Percentiles rank a stretch among this genome's conserved stretches.
Conservation (phyloP, 352 stramenopile genomes). For the Phytophthora tubulina region DNA sequence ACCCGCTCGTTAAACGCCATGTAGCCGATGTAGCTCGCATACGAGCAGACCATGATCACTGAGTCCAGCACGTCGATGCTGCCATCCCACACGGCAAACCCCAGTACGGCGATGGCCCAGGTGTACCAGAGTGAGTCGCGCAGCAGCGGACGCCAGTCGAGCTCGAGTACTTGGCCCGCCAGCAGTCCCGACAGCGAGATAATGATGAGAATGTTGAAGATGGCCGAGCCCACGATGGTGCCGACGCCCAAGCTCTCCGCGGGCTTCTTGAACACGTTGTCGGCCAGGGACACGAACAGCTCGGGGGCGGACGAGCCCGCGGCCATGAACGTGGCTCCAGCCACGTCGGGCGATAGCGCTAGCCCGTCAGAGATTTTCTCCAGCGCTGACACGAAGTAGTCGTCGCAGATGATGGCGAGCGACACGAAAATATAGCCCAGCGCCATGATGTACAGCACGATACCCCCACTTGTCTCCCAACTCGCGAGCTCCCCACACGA, state of each 20-base stretch:
- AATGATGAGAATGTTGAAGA: slow-evolving; percentile 92
- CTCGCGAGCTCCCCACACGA: slow-evolving; percentile 45
- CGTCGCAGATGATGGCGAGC: slow-evolving; percentile 90
- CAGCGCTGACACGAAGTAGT: slow-evolving; percentile 88
- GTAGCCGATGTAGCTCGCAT: slow-evolving; percentile 78
- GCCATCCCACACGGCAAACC: slow-evolving; percentile 70
- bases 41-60: slow-evolving; percentile 70
- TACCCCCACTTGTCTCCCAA: slow-evolving; percentile 68
- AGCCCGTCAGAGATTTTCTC: slow-evolving; percentile 79
- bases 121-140: slow-evolving; percentile 87
- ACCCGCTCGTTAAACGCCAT: slow-evolving; percentile 77
- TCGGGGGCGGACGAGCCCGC: slow-evolving; percentile 84
- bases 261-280: slow-evolving; percentile 82
- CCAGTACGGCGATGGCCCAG: slow-evolving; percentile 64
- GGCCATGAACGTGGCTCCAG: slow-evolving; percentile 88
- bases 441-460: slow-evolving; percentile 67
- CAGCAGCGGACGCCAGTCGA: slow-evolving; percentile 84
- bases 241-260: slow-evolving; percentile 74
- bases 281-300: slow-evolving; percentile 79
- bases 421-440: slow-evolving; percentile 87
- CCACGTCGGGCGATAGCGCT: slow-evolving; percentile 77
- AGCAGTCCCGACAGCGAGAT: slow-evolving; percentile 83
- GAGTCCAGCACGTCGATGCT: slow-evolving; percentile 70
- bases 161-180: slow-evolving; percentile 61
- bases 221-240: slow-evolving; percentile 88